Percentiles rank a stretch among this genome's conserved stretches.
Evolutionary conservation across 495 filamentous ascomycete genomes (phyloP).

Genomic region (Emericellopsis terricola): DNA sequence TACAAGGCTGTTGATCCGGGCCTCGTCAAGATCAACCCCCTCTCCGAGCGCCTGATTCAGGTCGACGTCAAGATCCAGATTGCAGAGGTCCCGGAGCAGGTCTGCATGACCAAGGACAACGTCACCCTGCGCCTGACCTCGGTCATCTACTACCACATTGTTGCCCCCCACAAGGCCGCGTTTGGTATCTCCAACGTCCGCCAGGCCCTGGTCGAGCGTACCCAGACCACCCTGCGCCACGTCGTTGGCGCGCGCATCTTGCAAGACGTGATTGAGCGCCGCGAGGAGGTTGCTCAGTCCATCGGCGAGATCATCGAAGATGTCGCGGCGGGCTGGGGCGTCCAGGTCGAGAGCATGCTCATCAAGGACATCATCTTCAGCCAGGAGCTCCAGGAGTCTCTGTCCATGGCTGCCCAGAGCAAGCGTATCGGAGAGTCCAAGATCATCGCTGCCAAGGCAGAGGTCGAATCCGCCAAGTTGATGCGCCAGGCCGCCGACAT

Average conservation of each 20-base stretch:
- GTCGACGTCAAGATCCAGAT: constrained; percentile 99
- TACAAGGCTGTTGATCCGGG: constrained; percentile 93
- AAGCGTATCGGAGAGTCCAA: constrained; percentile 98
- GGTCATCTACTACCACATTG: constrained; percentile 98
- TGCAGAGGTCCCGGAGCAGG: constrained; percentile 86
- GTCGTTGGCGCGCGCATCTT: constrained; percentile 92
- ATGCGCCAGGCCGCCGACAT: constrained; percentile 99
- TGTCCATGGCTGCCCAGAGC: constrained; percentile 98
- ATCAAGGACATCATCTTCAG: constrained; percentile 99
- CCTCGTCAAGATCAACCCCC: constrained; percentile 95
- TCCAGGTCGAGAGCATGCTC: constrained; percentile 93
- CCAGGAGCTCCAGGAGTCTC: constrained; percentile 87
- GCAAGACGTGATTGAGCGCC: constrained; percentile 97
- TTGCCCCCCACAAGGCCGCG: constrained; percentile 86
- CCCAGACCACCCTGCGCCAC: constrained; percentile 93
- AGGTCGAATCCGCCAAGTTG: constrained; percentile 92
- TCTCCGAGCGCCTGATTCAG: constrained; percentile 73
- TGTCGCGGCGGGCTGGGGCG: constrained; percentile 85
- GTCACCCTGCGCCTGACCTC: constrained; percentile 84
- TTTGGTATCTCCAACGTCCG: constrained; percentile 93
- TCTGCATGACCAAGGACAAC: constrained; percentile 99
- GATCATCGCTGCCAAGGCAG: constrained; percentile 89
- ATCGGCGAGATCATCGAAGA: constrained; percentile 98
- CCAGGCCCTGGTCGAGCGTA: constrained; percentile 90
- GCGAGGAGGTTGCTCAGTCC: constrained; percentile 85